A percentile compares a stretch with the other conserved stretches of the same genome.
phyloP scores from a whole-genome alignment of 164 flowering plant genomes.

The Macadamia tetraphylla region DNA sequence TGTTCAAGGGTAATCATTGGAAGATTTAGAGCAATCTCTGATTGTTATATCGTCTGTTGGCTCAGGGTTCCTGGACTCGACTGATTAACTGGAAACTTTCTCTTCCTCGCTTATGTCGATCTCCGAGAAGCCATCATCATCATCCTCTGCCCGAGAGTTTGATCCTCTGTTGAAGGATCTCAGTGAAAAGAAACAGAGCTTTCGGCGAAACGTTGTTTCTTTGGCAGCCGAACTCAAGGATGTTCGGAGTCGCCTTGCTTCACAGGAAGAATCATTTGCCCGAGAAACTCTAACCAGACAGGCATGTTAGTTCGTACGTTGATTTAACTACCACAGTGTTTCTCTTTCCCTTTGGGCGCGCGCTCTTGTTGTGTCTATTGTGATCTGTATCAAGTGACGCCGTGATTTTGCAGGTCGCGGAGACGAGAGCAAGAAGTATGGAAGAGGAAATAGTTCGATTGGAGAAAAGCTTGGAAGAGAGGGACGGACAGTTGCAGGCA shows the following conservation, averaged over 20 bases:
- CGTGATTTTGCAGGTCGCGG: not conserved
- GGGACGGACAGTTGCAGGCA: slow-evolving; percentile 46
- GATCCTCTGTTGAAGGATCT: slow-evolving; percentile 90
- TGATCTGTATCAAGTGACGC: not conserved
- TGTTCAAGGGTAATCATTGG: not conserved
- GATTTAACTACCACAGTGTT: not conserved
- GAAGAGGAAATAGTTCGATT: slow-evolving; percentile 57
- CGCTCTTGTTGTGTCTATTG: not conserved
- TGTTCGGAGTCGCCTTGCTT: slow-evolving; percentile 65
- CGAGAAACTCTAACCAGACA: slow-evolving; percentile 46
- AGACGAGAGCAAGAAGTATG: slow-evolving; percentile 42
- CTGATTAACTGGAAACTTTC: not conserved
- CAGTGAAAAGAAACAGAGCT: slow-evolving; percentile 75
- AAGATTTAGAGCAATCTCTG: not conserved
- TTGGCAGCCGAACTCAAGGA: slow-evolving; percentile 89
- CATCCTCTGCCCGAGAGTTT: slow-evolving; percentile 23
- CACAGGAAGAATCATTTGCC: slow-evolving; percentile 57
- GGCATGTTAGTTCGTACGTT: not conserved
- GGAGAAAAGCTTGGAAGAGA: slow-evolving; percentile 69
- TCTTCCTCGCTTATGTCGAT: slow-evolving; percentile 18
- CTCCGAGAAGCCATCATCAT: slow-evolving; percentile 13
- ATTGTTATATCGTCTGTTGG: not conserved
- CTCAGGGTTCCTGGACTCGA: not conserved
- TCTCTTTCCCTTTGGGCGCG: not conserved
- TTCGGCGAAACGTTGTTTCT: slow-evolving; percentile 65